A percentile compares a stretch with the other conserved stretches of the same genome.
Conservation (phyloP, 1,139 yeast genomes). For the Pichia sp. region DNA sequence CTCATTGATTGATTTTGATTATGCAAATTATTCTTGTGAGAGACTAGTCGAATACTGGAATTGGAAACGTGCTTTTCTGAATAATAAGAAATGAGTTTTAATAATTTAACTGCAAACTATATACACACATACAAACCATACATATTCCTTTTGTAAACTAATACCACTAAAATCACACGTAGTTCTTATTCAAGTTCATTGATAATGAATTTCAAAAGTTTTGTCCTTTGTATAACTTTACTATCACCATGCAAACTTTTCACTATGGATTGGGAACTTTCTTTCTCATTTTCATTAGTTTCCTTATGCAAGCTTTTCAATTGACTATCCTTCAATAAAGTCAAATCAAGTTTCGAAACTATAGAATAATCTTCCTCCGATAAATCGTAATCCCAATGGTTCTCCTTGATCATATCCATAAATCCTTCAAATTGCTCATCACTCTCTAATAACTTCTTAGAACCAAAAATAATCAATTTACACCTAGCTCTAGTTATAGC, state of each 20-base stretch:
- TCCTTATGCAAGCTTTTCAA: neutral
- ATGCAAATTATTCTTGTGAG: constrained; percentile 50
- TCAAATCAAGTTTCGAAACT: constrained; percentile 2
- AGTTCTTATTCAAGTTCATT: constrained; percentile 12
- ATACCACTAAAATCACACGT: no score
- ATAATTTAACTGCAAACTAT: no score
- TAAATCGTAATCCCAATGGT: constrained; percentile 43
- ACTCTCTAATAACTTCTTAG: constrained; percentile 52
- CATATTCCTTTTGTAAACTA: neutral
- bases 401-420: constrained; percentile 48
- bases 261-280: neutral
- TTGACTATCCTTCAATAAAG: neutral
- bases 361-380: constrained; percentile 9
- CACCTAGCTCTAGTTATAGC: constrained; percentile 87
- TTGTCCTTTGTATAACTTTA: constrained; percentile 19
- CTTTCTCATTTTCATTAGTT: neutral
- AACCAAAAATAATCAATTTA: constrained; percentile 78
- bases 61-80: constrained; percentile 43
- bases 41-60: constrained; percentile 63
- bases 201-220: constrained; percentile 23
- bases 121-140: neutral
- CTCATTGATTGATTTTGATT: constrained; percentile 69
- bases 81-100: constrained; percentile 2
- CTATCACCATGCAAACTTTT: constrained; percentile 15
- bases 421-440: constrained; percentile 55